Conservation (phyloP, 495 filamentous ascomycete genomes). For the Penicillium waksmanii region DNA sequence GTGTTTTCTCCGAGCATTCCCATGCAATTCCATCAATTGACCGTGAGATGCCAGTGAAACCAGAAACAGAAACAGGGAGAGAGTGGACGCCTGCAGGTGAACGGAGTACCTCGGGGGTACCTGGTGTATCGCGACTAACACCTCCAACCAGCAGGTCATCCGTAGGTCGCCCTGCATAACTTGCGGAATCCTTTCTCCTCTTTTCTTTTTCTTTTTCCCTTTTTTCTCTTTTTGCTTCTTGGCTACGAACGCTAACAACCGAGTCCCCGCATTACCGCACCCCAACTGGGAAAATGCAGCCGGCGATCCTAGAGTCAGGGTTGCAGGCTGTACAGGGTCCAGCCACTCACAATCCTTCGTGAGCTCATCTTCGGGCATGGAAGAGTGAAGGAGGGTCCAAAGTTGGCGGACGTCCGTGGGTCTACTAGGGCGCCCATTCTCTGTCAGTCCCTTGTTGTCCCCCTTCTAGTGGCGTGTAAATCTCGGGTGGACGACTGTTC, state of each 20-base stretch:
- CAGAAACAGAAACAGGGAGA: slow-evolving; percentile 7
- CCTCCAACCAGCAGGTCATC: slow-evolving; percentile 6
- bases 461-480: not conserved
- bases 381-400: not conserved
- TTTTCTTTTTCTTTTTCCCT: slow-evolving; percentile 4
- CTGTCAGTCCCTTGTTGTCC: slow-evolving; percentile 16
- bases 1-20: slow-evolving; percentile 14
- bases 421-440: slow-evolving; percentile 2
- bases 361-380: not conserved
- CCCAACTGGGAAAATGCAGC: slow-evolving; percentile 15
- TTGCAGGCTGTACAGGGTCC: slow-evolving; percentile 24
- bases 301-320: slow-evolving; percentile 26
- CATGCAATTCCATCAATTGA: slow-evolving; percentile 3
- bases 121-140: slow-evolving; percentile 3
- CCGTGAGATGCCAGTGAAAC: slow-evolving; percentile 22
- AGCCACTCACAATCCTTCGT: slow-evolving; percentile 14
- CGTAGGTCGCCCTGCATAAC: slow-evolving; percentile 8
- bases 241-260: slow-evolving; percentile 14
- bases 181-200: slow-evolving; percentile 23
- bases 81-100: not conserved
- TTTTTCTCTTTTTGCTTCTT: slow-evolving; percentile 6
- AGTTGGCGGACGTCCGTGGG: not conserved
- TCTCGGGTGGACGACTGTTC: not conserved
- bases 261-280: slow-evolving; percentile 24
- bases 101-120: slow-evolving; percentile 16